A percentile compares a stretch with the other conserved stretches of the same genome.
These are phyloP conservation scores for Cladophialophora carrionii DNA, from an alignment of 2,329 filamentous ascomycete genomes.

Conservation along the genomic window DNA sequence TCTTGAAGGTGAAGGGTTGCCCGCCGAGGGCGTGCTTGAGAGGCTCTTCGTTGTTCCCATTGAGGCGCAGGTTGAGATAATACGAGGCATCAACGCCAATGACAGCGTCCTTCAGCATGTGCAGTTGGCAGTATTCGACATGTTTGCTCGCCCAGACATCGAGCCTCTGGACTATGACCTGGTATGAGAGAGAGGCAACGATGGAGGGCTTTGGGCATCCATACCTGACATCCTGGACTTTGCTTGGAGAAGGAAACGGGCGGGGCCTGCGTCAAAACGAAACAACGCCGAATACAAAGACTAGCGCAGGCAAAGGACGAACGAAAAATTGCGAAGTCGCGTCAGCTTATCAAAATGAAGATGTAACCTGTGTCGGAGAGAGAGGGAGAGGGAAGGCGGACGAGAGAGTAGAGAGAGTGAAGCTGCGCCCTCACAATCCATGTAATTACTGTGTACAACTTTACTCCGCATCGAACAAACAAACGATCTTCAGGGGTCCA, in stretches of 20 bases:
- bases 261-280: not conserved
- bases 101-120: constrained; percentile 72
- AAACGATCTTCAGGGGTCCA: not conserved
- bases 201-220: not conserved
- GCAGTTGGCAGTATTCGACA: constrained; percentile 61
- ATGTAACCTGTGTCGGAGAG: not conserved
- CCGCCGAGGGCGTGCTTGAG: constrained; percentile 88
- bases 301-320: constrained; percentile 1
- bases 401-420: not conserved
- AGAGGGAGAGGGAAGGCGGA: not conserved
- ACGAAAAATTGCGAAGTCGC: not conserved
- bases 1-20: constrained; percentile 75
- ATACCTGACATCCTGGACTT: constrained; percentile 32
- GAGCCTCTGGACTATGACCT: constrained; percentile 52
- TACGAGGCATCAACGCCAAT: constrained; percentile 88
- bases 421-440: not conserved
- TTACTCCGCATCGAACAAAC: not conserved
- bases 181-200: constrained; percentile 22
- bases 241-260: constrained; percentile 7
- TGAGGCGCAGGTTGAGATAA: constrained; percentile 79
- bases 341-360: not conserved
- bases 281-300: constrained; percentile 2
- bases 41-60: constrained; percentile 76
- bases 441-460: constrained; percentile 3
- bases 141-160: constrained; percentile 62